Evolutionary conservation across 179 eudicot species (phyloP), one percentile per base, ranked within the genome.

Genomic region (Sideroxylon spinosum): DNA sequence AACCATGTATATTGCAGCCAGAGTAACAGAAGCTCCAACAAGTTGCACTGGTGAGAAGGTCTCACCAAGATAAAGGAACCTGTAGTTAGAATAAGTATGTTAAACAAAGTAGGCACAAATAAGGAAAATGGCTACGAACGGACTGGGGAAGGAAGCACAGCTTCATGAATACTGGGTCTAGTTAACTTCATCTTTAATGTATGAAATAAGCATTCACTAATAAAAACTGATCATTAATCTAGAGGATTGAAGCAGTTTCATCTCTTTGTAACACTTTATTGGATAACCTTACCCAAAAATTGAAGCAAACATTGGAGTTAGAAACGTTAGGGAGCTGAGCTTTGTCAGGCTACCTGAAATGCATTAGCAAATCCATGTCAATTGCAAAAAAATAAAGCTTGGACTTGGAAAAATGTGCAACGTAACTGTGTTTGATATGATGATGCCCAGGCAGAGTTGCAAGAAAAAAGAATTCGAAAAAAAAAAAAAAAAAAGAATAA

Each of bases 301-400:
- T 32, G 99, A 96, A 81, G 99, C 99, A 81, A 96, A 96, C 99
- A 96, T 90, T 77, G 99, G 99, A 70, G 98, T 96, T 79, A 94
- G 81, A 84, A 96, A 96, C 78, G 99, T 94, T 65, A 96, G 91
- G 46, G 99, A 94, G 86, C 99, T 96, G 76, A 96, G 98, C 88
- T 94, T 94, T 59, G 99, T 96, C 79, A 96, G 86, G 86, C 99
- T 96, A 72, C 99, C 99, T 96, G 93, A 72, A 87, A 85, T 10
- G 72, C 75, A 80, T 50, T 23, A 76, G 26, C 55, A 75, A 62
- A 37, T 22, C 52, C 56, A 9, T 32, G 66, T 80, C 63, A 87
- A 73, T 28, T 22, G 17, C 69, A n/a, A 19, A 16, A 46, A 82
- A 9, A 37, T 37, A 14, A 28, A 82, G 60, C 68, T 61, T 57